Conservation (phyloP, 495 filamentous ascomycete species). For the Aspergillus haitiensis region DNA sequence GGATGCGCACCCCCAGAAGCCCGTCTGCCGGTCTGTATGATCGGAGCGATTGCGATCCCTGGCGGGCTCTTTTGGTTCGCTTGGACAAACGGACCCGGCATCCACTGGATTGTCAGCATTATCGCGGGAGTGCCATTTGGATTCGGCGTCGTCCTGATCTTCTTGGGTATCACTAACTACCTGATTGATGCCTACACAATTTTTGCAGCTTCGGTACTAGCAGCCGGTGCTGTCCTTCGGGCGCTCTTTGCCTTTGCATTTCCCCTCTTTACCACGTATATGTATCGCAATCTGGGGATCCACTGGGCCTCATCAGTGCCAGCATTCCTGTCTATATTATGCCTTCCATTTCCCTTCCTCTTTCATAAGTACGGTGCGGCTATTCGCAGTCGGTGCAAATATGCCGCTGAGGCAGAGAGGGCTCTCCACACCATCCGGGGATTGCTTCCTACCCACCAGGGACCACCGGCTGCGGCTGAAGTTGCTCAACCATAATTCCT, state of each 20-base stretch:
- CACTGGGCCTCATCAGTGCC: constrained; percentile 70
- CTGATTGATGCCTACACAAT: constrained; percentile 71
- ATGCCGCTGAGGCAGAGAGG: constrained; percentile 48
- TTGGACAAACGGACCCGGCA: constrained; percentile 58
- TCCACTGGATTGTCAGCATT: constrained; percentile 64
- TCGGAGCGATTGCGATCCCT: constrained; percentile 36
- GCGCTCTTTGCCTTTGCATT: constrained; percentile 66
- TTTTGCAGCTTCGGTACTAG: constrained; percentile 69
- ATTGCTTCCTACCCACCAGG: too few relatives aligned
- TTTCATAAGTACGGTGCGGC: constrained; percentile 62
- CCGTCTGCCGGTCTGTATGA: constrained; percentile 35
- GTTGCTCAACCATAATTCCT: too few relatives aligned
- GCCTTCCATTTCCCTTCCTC: constrained; percentile 67
- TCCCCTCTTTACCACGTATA: constrained; percentile 67
- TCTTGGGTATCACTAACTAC: constrained; percentile 67
- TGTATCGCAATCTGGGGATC: constrained; percentile 65
- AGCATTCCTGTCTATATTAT: constrained; percentile 65
- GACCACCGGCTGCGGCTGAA: too few relatives aligned
- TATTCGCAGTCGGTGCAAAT: constrained; percentile 64
- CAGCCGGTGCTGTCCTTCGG: constrained; percentile 66
- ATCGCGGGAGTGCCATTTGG: constrained; percentile 62
- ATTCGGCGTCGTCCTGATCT: constrained; percentile 66
- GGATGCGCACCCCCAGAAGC: constrained; percentile 41
- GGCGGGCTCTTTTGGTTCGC: constrained; percentile 57
- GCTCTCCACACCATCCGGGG: background rate